A percentile compares a stretch with the other conserved stretches of the same genome.
These are phyloP conservation scores for Setaria viridis DNA, from an alignment of 202 grass and related monocot genomes.

Conservation along the genomic window DNA sequence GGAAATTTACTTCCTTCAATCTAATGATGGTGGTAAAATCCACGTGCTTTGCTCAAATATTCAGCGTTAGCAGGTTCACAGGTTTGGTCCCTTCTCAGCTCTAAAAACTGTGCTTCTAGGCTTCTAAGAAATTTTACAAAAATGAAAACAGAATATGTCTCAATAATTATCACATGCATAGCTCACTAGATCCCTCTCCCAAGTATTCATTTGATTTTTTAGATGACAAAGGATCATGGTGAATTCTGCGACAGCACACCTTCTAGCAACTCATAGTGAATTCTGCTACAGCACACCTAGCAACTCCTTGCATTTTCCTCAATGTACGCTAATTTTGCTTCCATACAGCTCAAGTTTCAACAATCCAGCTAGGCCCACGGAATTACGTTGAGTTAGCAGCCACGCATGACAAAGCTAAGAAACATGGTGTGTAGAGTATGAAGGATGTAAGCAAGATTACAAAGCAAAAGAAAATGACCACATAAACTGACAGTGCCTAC, in stretches of 20 bases:
- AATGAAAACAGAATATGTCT: slow-evolving; percentile 20
- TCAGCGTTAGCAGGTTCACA: not conserved
- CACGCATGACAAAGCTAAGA: not conserved
- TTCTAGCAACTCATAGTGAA: not conserved
- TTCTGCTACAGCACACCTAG: too few species aligned
- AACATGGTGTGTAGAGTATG: not conserved
- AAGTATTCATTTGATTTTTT: not conserved
- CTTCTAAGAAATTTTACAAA: not conserved
- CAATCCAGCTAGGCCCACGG: not conserved
- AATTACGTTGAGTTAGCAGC: not conserved
- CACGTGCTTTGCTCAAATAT: not conserved
- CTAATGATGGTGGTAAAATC: not conserved
- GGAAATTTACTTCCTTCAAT: not conserved
- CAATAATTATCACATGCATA: not conserved
- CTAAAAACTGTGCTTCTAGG: not conserved
- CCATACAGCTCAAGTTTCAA: slow-evolving; percentile 14
- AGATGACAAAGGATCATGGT: not conserved
- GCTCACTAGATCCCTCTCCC: not conserved
- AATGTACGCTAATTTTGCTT: not conserved
- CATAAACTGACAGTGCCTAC: not conserved
- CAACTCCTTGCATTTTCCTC: slow-evolving; percentile 1
- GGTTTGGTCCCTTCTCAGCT: not conserved
- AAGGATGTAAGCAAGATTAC: not conserved
- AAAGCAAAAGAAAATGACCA: not conserved
- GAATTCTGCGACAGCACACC: not conserved